phyloP scores from a whole-genome alignment of 352 stramenopile species.

The Phytophthora palmivora region DNA sequence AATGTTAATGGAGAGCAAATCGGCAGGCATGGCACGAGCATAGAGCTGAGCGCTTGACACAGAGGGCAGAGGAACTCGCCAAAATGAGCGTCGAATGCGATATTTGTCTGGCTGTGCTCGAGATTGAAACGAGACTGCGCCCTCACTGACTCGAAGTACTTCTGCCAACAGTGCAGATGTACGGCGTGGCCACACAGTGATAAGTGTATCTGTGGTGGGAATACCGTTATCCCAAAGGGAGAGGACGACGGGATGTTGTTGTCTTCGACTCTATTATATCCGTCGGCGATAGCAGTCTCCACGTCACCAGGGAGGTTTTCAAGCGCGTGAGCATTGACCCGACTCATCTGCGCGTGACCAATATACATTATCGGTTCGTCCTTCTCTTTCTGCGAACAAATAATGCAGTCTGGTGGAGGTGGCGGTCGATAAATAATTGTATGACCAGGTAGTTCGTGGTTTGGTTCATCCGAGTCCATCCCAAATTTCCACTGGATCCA shows the following conservation, averaged over 20 bases:
- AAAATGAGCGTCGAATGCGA: conserved; percentile 86
- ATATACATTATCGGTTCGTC: conserved; percentile 89
- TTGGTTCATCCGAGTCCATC: conserved; percentile 25
- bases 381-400: conserved; percentile 87
- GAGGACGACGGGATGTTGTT: conserved; percentile 24
- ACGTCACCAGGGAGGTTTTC: conserved; percentile 53
- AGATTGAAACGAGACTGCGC: conserved; percentile 75
- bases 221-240: conserved; percentile 22
- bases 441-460: conserved; percentile 24
- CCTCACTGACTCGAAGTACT: conserved; percentile 90
- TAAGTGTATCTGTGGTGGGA: conserved; percentile 74
- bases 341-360: conserved; percentile 77
- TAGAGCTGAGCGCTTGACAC: conserved; percentile 92
- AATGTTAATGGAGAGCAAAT: conserved; percentile 63
- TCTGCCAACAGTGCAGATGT: conserved; percentile 88
- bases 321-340: conserved; percentile 57
- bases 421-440: conserved; percentile 75
- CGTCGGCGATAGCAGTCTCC: conserved; percentile 27
- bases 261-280: conserved; percentile 13
- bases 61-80: conserved; percentile 92
- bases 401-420: conserved; percentile 81
- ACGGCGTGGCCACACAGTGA: conserved; percentile 91
- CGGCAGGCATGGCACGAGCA: conserved; percentile 84
- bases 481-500: conserved; percentile 22
- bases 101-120: conserved; percentile 79